Conservation (phyloP, 225 moss, liverwort and hornwort genomes). For the Physcomitrellopsis africana region DNA sequence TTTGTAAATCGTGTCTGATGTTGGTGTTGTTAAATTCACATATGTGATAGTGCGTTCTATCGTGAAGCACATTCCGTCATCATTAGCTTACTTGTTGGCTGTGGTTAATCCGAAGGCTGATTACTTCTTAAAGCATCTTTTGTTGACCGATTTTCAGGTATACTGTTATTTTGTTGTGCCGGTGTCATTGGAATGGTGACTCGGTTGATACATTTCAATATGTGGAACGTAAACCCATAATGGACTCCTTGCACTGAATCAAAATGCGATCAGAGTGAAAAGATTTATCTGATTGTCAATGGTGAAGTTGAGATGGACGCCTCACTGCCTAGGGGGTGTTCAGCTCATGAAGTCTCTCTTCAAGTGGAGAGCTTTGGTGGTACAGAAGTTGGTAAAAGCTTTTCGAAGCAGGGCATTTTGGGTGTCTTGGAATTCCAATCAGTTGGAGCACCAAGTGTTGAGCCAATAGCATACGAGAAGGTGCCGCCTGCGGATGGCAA, state of each 20-base stretch:
- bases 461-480: slow-evolving; percentile 23
- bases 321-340: slow-evolving; percentile 48
- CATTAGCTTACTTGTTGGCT: slow-evolving; percentile 8
- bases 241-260: slow-evolving; percentile 39
- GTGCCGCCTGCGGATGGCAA: slow-evolving; percentile 38
- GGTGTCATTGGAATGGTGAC: slow-evolving; percentile 31
- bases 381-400: slow-evolving; percentile 28
- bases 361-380: slow-evolving; percentile 40
- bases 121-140: slow-evolving; percentile 24
- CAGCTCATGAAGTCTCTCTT: slow-evolving; percentile 48
- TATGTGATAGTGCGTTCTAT: not conserved
- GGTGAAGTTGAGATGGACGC: slow-evolving; percentile 55
- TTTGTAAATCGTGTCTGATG: not conserved
- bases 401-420: slow-evolving; percentile 34
- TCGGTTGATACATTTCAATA: slow-evolving; percentile 15
- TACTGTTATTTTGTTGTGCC: slow-evolving; percentile 11
- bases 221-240: slow-evolving; percentile 34
- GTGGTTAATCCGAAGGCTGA: slow-evolving; percentile 4
- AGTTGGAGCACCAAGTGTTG: slow-evolving; percentile 24
- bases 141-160: slow-evolving; percentile 39
- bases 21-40: not conserved
- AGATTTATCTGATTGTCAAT: slow-evolving; percentile 37
- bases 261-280: slow-evolving; percentile 40
- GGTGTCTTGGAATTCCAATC: slow-evolving; percentile 32
- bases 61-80: not conserved